Base-by-base conservation (phyloP, 495 filamentous ascomycete genomes). In the Talaromyces liani region DNA sequence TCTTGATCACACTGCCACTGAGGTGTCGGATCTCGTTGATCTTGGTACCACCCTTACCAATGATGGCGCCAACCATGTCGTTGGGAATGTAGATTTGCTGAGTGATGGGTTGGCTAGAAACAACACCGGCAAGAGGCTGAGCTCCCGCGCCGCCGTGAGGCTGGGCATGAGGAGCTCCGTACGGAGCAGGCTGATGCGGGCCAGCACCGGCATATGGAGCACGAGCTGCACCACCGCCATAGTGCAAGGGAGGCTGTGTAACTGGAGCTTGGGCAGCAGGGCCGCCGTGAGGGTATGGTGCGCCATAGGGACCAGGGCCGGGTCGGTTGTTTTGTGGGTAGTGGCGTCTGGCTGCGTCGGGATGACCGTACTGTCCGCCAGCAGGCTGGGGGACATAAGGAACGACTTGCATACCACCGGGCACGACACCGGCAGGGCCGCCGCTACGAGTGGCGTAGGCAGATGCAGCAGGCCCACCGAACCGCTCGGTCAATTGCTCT, bases 1-100 rank as follows among this genome's bases (percentile, higher is more conserved):
- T 98, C 84, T 98, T 98, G 73, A 98, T 98, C 12, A 98, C 93
- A 76, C 94, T 98, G 65, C 95, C 95, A 69, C 90, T 95, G 67
- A 98, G 84, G 68, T 95, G 91, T 62, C 94, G 87, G 65, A 98
- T 98, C 79, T 98, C 94, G 72, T 98, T 98, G 82, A 98, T 98
- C 85, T 98, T 98, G 25, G 92, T 91, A 65, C 94, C 94, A 63
- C 94, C 95, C 79, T 98, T 98, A 64, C 94, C 94, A 69, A 98
- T 98, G 69, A 98, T 98, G 56, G 94, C 94, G 58, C 94, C 94
- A 60, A 98, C 94, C 94, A 98, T 98, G 70, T 98, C 94, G 74
- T 98, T 98, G 53, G 94, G 94, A 70, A 98, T 98, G 77, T 87
- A 98, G 67, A 98, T 98, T 75, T 98, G 94, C 72, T 98, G 94